Conservation (phyloP, 371 early-diverging fungal genomes). For the Mucor lusitanicus region DNA sequence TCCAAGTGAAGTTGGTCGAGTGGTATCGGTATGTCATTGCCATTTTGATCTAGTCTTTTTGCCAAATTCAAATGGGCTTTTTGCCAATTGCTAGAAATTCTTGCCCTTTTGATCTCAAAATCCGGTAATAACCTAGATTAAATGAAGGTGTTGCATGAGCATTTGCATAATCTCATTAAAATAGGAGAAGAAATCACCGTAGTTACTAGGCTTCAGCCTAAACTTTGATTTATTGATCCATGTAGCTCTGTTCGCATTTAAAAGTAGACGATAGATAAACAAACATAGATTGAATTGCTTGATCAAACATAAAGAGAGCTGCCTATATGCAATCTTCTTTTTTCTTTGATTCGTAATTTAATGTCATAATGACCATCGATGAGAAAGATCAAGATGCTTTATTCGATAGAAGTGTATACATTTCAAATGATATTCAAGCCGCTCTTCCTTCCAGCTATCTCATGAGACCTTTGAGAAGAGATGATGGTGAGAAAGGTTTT, state of each 20-base stretch:
- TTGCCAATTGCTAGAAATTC: too few species aligned
- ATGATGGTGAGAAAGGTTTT: constrained; percentile 58
- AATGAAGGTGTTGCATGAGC: too few species aligned
- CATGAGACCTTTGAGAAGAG: constrained; percentile 74
- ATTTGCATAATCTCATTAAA: not conserved
- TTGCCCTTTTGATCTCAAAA: too few species aligned
- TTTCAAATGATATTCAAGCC: not conserved
- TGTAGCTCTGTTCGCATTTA: not conserved
- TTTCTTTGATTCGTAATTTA: not conserved
- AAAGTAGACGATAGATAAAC: not conserved
- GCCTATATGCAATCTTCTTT: not conserved
- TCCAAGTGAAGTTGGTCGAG: too few species aligned
- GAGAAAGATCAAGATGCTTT: not conserved
- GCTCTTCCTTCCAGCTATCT: constrained; percentile 34
- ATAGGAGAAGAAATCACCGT: not conserved
- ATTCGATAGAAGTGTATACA: not conserved
- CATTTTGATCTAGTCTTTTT: too few species aligned
- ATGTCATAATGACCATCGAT: not conserved
- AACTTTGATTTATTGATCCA: not conserved
- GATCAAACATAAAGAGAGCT: not conserved
- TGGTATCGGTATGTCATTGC: too few species aligned
- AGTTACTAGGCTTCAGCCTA: not conserved
- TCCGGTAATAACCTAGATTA: too few species aligned
- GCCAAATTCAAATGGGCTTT: too few species aligned
- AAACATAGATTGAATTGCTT: not conserved